phyloP scores from a whole-genome alignment of 371 early-diverging fungal species.

The Capniomyces stellatus region DNA sequence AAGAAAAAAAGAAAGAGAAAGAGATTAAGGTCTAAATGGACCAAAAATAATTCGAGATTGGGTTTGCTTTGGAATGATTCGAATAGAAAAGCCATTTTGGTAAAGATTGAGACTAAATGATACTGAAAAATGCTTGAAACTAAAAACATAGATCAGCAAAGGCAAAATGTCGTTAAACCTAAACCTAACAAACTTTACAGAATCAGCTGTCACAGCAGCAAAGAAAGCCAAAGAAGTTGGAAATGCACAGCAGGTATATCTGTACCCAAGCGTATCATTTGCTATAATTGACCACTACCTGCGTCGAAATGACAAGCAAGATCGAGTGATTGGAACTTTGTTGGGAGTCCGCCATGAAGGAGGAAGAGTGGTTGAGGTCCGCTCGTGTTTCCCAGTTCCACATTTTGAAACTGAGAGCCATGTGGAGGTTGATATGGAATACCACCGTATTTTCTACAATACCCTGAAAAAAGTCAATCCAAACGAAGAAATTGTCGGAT shows the following conservation, averaged over 20 bases:
- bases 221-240: neutral
- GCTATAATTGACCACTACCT: conserved; percentile 79
- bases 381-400: conserved; percentile 72
- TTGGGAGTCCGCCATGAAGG: conserved; percentile 62
- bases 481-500: conserved; percentile 81
- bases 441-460: conserved; percentile 66
- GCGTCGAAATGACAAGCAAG: conserved; percentile 64
- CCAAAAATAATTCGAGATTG: no score
- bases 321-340: conserved; percentile 74
- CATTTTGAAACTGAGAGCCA: conserved; percentile 46
- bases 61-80: no score
- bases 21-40: no score
- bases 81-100: no score
- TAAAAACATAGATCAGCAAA: no score
- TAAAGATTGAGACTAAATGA: no score
- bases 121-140: no score
- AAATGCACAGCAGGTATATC: conserved; percentile 19
- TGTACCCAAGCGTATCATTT: conserved; percentile 71
- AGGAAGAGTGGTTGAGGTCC: conserved; percentile 68
- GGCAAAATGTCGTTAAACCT: neutral
- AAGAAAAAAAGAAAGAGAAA: no score
- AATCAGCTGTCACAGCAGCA: neutral
- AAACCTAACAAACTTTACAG: neutral
- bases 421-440: conserved; percentile 73
- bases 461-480: conserved; percentile 76